Conservation (phyloP, 1,139 yeast species). For the Wickerhamomyces sp. region DNA sequence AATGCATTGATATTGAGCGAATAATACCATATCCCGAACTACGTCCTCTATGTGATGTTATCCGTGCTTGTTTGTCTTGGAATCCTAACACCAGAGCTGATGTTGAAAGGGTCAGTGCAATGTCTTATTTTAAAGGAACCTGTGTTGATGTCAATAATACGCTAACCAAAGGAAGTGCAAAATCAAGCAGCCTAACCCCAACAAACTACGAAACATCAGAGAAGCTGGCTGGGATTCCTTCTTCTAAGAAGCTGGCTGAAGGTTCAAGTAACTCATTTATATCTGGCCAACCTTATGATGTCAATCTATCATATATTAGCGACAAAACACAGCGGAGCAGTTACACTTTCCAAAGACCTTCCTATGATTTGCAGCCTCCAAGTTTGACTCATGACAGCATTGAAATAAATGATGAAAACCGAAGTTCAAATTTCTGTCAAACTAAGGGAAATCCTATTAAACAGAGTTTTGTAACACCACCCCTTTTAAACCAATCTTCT, state of each 20-base stretch:
- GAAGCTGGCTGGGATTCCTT: constrained; percentile 11
- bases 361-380: constrained; percentile 2
- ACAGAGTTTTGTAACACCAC: background rate
- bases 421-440: constrained; percentile 1
- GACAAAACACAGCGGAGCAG: background rate
- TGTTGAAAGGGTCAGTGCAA: constrained; percentile 39
- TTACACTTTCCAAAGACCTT: background rate
- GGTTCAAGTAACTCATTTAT: background rate
- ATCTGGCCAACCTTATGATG: background rate
- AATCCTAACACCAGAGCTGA: constrained; percentile 54
- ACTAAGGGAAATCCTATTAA: background rate
- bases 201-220: constrained; percentile 7
- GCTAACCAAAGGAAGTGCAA: background rate
- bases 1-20: constrained; percentile 34
- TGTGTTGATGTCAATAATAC: constrained; percentile 22
- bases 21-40: constrained; percentile 37
- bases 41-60: constrained; percentile 42
- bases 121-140: constrained; percentile 52
- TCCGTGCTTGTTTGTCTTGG: constrained; percentile 61
- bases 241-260: background rate
- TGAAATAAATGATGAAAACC: constrained; percentile 16
- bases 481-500: background rate
- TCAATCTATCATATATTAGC: background rate
- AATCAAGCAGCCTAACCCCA: background rate
- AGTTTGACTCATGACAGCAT: constrained; percentile 12